phyloP scores from a whole-genome alignment of 163 green algal genomes.

The Scenedesmus sp. region DNA sequence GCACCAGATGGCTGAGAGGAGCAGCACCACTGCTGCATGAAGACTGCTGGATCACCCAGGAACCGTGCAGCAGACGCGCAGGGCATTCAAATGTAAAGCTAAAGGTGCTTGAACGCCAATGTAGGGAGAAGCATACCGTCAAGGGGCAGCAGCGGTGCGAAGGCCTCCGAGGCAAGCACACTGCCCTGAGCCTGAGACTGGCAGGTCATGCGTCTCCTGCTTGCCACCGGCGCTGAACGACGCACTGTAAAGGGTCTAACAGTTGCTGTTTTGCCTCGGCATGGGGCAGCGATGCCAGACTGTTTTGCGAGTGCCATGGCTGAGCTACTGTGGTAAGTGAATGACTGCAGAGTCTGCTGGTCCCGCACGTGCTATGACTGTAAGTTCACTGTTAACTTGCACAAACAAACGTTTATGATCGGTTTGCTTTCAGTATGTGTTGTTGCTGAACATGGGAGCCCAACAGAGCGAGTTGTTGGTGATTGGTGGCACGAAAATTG shows the following conservation, averaged over 20 bases:
- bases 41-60: not conserved
- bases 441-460: not conserved
- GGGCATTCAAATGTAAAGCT: not conserved
- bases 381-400: not conserved
- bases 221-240: not conserved
- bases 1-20: not conserved
- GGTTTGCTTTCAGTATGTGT: not conserved
- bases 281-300: not conserved
- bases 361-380: not conserved
- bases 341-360: not conserved
- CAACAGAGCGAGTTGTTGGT: not conserved
- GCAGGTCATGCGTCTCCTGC: not conserved
- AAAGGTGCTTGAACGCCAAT: not conserved
- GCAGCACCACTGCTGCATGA: not conserved
- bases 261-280: not conserved
- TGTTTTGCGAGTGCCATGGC: not conserved
- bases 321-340: not conserved
- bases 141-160: slow-evolving; percentile 21
- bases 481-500: not conserved
- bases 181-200: not conserved
- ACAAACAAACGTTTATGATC: not conserved
- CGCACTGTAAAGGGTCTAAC: not conserved
- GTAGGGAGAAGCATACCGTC: slow-evolving; percentile 14
- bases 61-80: not conserved
- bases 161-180: not conserved